Conservation (phyloP, 768 basidiomycete species). For the Xanthoconium purpureum region DNA sequence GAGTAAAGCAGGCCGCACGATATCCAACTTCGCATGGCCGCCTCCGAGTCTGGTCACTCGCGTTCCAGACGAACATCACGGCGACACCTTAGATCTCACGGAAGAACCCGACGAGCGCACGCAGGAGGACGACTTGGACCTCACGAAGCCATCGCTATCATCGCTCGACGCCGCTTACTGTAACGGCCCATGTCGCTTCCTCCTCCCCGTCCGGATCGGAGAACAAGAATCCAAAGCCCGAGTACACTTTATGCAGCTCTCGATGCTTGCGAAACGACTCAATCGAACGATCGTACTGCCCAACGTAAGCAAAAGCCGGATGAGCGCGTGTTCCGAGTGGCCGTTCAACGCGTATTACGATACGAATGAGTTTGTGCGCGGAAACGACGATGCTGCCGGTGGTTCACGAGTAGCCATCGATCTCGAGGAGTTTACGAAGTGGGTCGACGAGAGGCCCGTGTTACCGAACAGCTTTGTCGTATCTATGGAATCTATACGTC, state of each 20-base stretch:
- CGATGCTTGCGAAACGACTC: slow-evolving; percentile 45
- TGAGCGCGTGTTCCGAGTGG: slow-evolving; percentile 50
- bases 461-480: slow-evolving; percentile 37
- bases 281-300: slow-evolving; percentile 61
- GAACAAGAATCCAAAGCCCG: slow-evolving; percentile 62
- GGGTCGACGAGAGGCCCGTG: slow-evolving; percentile 32
- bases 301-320: slow-evolving; percentile 53
- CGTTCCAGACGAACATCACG: slow-evolving; percentile 27
- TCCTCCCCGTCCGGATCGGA: slow-evolving; percentile 47
- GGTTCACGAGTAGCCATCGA: slow-evolving; percentile 25
- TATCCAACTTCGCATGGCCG: slow-evolving; percentile 24
- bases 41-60: slow-evolving; percentile 30
- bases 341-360: slow-evolving; percentile 52
- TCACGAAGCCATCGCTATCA: neutral
- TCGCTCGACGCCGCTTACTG: slow-evolving; percentile 25
- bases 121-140: neutral
- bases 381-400: neutral
- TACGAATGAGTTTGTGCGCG: slow-evolving; percentile 16
- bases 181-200: slow-evolving; percentile 38
- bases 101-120: neutral
- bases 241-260: slow-evolving; percentile 51
- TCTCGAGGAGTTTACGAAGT: slow-evolving; percentile 38
- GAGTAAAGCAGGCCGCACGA: neutral
- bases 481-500: slow-evolving; percentile 29
- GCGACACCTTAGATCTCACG: neutral